Evolutionary conservation across 2,329 filamentous ascomycete species (phyloP).

Genomic region (Arachnomyces sp.): DNA sequence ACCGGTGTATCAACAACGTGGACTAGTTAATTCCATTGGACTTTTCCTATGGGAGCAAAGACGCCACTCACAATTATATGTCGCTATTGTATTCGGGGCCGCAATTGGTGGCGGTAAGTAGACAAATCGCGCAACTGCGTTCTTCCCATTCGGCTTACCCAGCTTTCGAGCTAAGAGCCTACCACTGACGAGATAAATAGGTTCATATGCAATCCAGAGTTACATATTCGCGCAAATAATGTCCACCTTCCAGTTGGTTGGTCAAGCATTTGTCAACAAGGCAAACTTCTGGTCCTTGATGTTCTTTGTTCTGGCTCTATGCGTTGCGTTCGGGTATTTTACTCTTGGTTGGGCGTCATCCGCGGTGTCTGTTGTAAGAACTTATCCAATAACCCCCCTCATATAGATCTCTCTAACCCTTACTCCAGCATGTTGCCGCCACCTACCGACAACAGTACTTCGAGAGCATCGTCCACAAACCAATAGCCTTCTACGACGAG

Average conservation of each 20-base stretch:
- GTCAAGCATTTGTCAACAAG: constrained; percentile 29
- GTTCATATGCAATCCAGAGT: constrained; percentile 29
- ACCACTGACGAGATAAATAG: constrained; percentile 8
- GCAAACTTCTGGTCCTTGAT: constrained; percentile 49
- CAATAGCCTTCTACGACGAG: constrained; percentile 36
- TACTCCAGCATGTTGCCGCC: constrained; percentile 24
- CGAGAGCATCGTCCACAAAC: constrained; percentile 37
- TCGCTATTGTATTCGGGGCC: constrained; percentile 18
- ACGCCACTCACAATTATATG: constrained; percentile 22
- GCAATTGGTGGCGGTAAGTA: constrained; percentile 25
- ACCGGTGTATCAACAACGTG: constrained; percentile 6
- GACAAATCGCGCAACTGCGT: background rate
- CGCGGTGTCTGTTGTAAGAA: constrained; percentile 37
- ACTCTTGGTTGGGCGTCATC: constrained; percentile 41
- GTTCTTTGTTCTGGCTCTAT: constrained; percentile 49
- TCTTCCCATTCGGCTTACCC: no score
- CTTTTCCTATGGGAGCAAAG: constrained; percentile 27
- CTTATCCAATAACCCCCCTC: background rate
- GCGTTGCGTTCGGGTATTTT: constrained; percentile 38
- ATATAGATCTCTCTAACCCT: constrained; percentile 24
- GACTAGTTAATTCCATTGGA: constrained; percentile 16
- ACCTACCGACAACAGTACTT: constrained; percentile 40
- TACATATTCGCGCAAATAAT: constrained; percentile 44
- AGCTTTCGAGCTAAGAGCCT: background rate
- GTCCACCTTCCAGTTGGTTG: constrained; percentile 39